Evolutionary conservation across 345 rosid species (phyloP).

Genomic region (Citrus australasica): DNA sequence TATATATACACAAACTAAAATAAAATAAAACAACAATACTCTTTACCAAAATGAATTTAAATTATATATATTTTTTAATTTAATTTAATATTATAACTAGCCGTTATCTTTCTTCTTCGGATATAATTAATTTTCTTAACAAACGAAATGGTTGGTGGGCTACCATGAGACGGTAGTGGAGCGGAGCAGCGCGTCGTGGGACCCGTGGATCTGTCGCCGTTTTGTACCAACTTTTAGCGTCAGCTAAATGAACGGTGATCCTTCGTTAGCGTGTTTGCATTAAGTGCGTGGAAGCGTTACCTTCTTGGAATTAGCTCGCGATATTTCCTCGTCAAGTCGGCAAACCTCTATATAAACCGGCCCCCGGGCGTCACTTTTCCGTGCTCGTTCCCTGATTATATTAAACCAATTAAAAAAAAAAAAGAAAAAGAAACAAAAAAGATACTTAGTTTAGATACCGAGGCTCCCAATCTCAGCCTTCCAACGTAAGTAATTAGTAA

Average conservation of each 20-base stretch:
- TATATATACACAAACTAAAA: too few relatives aligned
- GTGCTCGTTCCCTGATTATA: background rate
- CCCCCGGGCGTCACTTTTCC: rapidly evolving
- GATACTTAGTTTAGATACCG: background rate
- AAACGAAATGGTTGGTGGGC: too few relatives aligned
- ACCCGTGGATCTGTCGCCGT: background rate
- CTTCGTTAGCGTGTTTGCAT: background rate
- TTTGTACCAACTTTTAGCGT: background rate
- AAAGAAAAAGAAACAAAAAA: too few relatives aligned
- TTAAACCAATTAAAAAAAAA: too few relatives aligned
- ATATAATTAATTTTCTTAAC: too few relatives aligned
- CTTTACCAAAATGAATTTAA: too few relatives aligned
- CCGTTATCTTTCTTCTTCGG: too few relatives aligned
- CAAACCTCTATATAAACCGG: background rate
- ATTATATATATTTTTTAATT: too few relatives aligned
- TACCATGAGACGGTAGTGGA: background rate
- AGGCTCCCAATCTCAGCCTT: background rate
- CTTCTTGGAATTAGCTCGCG: background rate
- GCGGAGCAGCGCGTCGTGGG: background rate
- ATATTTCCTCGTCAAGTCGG: background rate
- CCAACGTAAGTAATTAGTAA: background rate
- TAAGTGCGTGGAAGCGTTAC: background rate
- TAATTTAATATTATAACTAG: too few relatives aligned
- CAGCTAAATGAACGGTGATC: slow-evolving; percentile 6
- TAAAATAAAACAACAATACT: too few relatives aligned